Base-by-base conservation (phyloP, 176 grass and related monocot genomes). In the Zoysia japonica region DNA sequence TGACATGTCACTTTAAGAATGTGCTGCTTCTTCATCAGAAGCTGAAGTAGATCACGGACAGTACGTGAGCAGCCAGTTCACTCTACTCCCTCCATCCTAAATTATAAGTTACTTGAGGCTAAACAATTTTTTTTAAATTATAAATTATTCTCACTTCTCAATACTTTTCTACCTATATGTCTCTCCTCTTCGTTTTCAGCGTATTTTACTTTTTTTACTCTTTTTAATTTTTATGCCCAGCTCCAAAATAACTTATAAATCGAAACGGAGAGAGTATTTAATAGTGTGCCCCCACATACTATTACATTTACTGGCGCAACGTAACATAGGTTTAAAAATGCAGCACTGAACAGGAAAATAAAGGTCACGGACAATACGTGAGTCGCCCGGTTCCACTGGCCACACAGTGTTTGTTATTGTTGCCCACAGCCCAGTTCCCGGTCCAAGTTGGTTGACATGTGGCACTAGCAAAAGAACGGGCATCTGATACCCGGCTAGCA, bases 1-100 rank as follows among this genome's bases (percentile, higher is more conserved):
- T 80, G 77, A n/a, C 71, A 71, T 14, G 71, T 19, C 76, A 64
- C 81, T 89, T 85, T 89, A 85, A 85, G 86, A 88, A 85, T 71
- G 77, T 67, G 65, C 66, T 50, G 82, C 16, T 13, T 56, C 65
- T 37, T 70, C 66, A 67, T 61, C 78, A 77, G 87, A 20, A 66
- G 61, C 82, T 40, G 66, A 61, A 67, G 39, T 59, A 41, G 71
- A 89, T 81, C 87, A 89, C 82, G 71, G 72, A 77, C 16, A 81
- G 66, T 46, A 70, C 42, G 82, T 85, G 82, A 67, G 50, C 20
- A 6, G 52, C 36, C 87, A 77, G 72, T 60, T 43, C 28, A 28
- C 28, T 0, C 28, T 28, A 28, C 28, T 28, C 0, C 28, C 28
- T 28, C 28, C 28, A 28, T 28, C 28, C 0, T 0, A 28, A 28